Evolutionary conservation across 2,329 filamentous ascomycete species (phyloP), one percentile per base, ranked within the genome.

Genomic region (Metarhizium sp.): DNA sequence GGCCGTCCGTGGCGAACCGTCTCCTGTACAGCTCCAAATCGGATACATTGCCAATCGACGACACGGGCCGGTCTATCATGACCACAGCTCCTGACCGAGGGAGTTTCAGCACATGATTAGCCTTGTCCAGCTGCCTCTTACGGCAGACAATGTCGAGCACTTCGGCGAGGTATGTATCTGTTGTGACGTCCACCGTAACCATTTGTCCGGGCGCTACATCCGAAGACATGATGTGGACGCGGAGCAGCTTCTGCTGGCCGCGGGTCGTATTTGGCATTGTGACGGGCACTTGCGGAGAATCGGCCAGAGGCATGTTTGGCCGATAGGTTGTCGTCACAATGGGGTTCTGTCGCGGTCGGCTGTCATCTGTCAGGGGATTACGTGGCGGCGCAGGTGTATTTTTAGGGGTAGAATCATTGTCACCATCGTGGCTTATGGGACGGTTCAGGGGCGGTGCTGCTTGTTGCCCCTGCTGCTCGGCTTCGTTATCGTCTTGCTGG

Each of bases 121-220:
- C 86, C 73, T 91, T 90, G 67, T 94, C 90, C 0, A 94, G 75
- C 56, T 88, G 84, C 47, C 90, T 78, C 69, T 88, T 89, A 46
- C 85, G 81, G 67, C 89, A 94, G 2, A 89, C 85, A 60, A 84
- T 78, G 64, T 92, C 88, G 52, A 92, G 82, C 32, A 94, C 83
- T 67, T 94, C 88, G 47, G 87, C 88, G 48, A 94, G 81, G 67
- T 92, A 94, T 34, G 86, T 92, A 61, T 92, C 88, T 0, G 87
- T 90, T 0, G 87, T 92, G 49, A 90, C 88, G 59, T 88, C 84
- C 18, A 92, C 73, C 1, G 84, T 86, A 29, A 90, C 80, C 73
- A 85, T 83, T 64, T 87, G 86, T n/a, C 87, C 86, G 50, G 88
- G 82, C 8, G 86, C 79, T 6, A 83, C 76, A 64, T 91, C 87